Base-by-base conservation (phyloP, 2,329 filamentous ascomycete genomes). In the Sclerotinia sclerotiorum region DNA sequence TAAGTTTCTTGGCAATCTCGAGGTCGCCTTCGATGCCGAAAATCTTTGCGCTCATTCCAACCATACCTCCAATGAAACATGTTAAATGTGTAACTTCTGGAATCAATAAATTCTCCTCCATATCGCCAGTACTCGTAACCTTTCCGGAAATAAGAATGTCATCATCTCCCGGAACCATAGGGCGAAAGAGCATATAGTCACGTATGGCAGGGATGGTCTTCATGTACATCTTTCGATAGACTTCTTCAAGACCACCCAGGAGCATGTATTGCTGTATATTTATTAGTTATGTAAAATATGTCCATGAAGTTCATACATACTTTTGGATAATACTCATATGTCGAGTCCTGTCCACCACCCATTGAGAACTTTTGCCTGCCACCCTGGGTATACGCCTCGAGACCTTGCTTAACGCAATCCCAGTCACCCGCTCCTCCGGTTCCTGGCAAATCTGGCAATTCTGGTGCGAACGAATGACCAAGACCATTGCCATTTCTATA, bases 81-180 rank as follows among this genome's bases (percentile, higher is more conserved):
- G 87, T 87, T 64, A 90, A 80, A 74, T 90, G 87, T 0, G 85
- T 83, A 24, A 77, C 69, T 49, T 78, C 76, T 19, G 73, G 66
- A 49, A 56, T 80, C 35, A 77, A 69, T 78, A 68, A 72, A 39
- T 71, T 42, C 70, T 90, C 85, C 27, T 66, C 70, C 17, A 81
- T 75, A 13, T 82, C 79, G 19, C 83, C 82, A 1, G 74, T 77
- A 13, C 84, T 83, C 58, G 77, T 81, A n/a, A 86, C 78, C 72
- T 87, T 88, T 32, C 90, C 90, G 0, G 91, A 87, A 70, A 95
- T 87, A 3, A 95, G 83, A n/a, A 95, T 85, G 69, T 94, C 87
- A 64, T 85, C 85, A 65, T 86, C 82, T 8, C 84, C 81, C 8
- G 87, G 85, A 27, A 88, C 85, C 87, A 95, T 90, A 0, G 93